Evolutionary conservation across 2,329 filamentous ascomycete genomes (phyloP).

Genomic region (Colletotrichum eleusines): DNA sequence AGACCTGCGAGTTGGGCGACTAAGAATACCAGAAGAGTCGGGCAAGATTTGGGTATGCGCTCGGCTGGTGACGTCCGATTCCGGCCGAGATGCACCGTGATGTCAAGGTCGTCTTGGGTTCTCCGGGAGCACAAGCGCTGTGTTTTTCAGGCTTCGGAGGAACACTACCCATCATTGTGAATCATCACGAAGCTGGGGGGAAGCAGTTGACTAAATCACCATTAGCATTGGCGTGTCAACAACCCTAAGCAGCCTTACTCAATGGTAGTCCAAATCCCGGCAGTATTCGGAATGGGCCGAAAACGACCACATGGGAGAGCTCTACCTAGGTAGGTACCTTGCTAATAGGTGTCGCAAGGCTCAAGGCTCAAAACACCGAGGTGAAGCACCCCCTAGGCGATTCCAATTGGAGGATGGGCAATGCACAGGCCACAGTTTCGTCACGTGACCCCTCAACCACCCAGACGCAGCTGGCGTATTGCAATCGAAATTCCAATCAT

Average conservation of each 20-base stretch:
- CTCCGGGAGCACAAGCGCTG: not conserved
- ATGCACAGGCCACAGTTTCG: not conserved
- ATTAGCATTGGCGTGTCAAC: not conserved
- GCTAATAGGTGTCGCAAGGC: conserved; percentile 1
- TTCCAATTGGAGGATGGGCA: conserved; percentile 15
- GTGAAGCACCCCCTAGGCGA: conserved; percentile 11
- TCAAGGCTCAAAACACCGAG: conserved; percentile 27
- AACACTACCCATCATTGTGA: not conserved
- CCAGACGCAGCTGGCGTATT: conserved; percentile 41
- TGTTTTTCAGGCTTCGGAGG: not conserved
- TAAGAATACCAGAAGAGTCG: too few species aligned
- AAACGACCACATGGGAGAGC: conserved; percentile 5
- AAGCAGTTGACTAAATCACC: not conserved
- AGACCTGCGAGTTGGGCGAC: not conserved
- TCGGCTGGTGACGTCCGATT: not conserved
- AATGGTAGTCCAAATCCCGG: conserved; percentile 16
- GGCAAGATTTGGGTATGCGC: not conserved
- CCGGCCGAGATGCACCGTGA: not conserved
- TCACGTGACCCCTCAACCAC: conserved; percentile 31
- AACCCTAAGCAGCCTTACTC: too few species aligned
- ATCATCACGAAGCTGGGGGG: not conserved
- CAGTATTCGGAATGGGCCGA: conserved; percentile 33
- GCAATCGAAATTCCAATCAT: conserved; percentile 43
- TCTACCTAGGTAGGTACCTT: too few species aligned
- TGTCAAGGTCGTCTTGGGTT: not conserved